Base-by-base conservation (phyloP, 1,284 basidiomycete species). In the Tilletiopsis washingtonensis region DNA sequence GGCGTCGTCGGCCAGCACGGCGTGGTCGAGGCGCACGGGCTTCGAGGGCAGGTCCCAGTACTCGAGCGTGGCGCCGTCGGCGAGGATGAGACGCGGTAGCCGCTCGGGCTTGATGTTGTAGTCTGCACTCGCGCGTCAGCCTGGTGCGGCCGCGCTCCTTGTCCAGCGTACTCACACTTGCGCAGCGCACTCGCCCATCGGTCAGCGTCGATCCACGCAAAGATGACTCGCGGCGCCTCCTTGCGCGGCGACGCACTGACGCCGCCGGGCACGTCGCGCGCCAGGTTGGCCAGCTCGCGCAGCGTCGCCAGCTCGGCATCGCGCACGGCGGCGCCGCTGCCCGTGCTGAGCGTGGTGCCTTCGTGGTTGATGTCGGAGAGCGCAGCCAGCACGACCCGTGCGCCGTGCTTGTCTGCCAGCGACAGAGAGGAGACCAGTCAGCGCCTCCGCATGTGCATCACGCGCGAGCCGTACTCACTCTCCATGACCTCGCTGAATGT, bases 141-240 rank as follows among this genome's bases (percentile, higher is more conserved):
- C n/a, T n/a, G n/a, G n/a, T n/a, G n/a, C n/a, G n/a, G n/a, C n/a
- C n/a, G n/a, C n/a, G 7, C 4, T 5, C 26, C 5, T 21, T 27
- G 29, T n/a, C 45, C 20, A 49, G 25, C 15, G 41, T 12, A 47
- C 49, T 47, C 38, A 51, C 49, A 60, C 45, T 60, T 60, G 6
- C 23, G 44, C 14, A 73, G 51, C 17, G 61, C 55, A 20, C 51
- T 53, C 29, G 57, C 59, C 56, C 60, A 65, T 15, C 64, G 60
- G 38, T 70, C 65, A 1, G 59, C 61, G 48, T 73, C 69, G 49
- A 71, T 66, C 67, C 67, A 73, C 1, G 59, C 67, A 41, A 62
- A 73, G 3, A 68, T 34, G 6, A 64, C 49, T 7, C 51, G 36
- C n/a, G 49, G 40, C 1, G n/a, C 9, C 19, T 50, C 34, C 3